Evolutionary conservation across 148 eudicot genomes (phyloP).

Genomic region (Vaccinium myrtillus): DNA sequence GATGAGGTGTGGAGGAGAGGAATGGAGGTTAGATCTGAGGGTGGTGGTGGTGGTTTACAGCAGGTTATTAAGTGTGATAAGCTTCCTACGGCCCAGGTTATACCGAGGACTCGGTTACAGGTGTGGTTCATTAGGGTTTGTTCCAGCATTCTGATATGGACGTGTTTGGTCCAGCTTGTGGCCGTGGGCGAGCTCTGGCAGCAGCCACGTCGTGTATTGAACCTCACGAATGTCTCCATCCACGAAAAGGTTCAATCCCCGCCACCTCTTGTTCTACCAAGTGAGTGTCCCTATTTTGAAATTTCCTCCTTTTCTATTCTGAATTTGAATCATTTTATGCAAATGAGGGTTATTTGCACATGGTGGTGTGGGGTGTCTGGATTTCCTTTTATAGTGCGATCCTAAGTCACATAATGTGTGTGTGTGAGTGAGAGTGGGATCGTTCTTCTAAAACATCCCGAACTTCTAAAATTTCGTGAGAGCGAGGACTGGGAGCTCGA

Average conservation of each 20-base stretch:
- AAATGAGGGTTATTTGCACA: background rate
- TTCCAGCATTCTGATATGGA: constrained; percentile 86
- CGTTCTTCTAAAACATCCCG: no score
- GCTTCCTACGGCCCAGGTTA: constrained; percentile 41
- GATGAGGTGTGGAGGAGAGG: constrained; percentile 46
- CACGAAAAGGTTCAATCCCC: constrained; percentile 25
- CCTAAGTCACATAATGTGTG: no score
- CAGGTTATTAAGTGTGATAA: constrained; percentile 44
- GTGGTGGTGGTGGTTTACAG: constrained; percentile 35
- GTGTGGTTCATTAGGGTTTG: constrained; percentile 88
- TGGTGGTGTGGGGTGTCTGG: background rate
- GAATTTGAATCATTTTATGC: background rate
- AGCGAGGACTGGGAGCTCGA: no score
- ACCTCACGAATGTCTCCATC: constrained; percentile 25
- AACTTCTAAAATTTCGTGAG: no score
- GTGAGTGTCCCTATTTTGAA: constrained; percentile 44
- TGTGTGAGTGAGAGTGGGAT: no score
- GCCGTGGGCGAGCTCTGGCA: constrained; percentile 80
- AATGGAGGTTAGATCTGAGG: constrained; percentile 87
- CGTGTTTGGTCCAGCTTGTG: constrained; percentile 84
- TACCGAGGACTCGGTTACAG: constrained; percentile 66
- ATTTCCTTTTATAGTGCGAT: background rate
- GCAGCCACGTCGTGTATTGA: constrained; percentile 51
- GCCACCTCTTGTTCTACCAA: constrained; percentile 42
- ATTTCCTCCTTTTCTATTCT: background rate